Evolutionary conservation across 495 filamentous ascomycete genomes (phyloP).

Genomic region (Cairneyella variabilis): DNA sequence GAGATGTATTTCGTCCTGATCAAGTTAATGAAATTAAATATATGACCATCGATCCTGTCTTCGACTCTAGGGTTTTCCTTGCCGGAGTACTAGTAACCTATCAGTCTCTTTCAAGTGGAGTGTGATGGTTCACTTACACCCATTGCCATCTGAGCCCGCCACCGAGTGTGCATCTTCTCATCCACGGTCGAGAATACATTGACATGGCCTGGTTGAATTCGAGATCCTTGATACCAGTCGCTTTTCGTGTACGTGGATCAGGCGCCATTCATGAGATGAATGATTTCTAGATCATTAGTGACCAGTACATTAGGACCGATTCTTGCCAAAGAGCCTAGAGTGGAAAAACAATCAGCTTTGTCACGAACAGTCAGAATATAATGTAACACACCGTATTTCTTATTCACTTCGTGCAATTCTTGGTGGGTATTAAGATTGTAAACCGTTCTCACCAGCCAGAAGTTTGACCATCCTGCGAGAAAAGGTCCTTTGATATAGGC

Average conservation of each 20-base stretch:
- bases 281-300: constrained; percentile 32
- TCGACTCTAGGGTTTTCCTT: constrained; percentile 39
- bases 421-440: not conserved
- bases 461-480: not conserved
- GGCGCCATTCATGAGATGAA: constrained; percentile 30
- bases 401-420: not conserved
- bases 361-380: not conserved
- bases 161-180: constrained; percentile 28
- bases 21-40: constrained; percentile 28
- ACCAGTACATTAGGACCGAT: constrained; percentile 39
- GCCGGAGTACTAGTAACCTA: constrained; percentile 35
- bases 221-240: constrained; percentile 27
- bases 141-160: constrained; percentile 30
- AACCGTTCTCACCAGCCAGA: not conserved
- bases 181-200: constrained; percentile 33
- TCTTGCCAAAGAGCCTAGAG: constrained; percentile 25
- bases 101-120: not conserved
- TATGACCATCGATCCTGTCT: constrained; percentile 27
- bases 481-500: not conserved
- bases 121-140: constrained; percentile 29
- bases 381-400: constrained; percentile 4
- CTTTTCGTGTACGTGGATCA: constrained; percentile 31
- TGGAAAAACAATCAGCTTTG: not conserved
- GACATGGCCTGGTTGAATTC: constrained; percentile 29
- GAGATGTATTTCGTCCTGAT: constrained; percentile 32